Evolutionary conservation across 2,329 filamentous ascomycete genomes (phyloP), one percentile per base, ranked within the genome.

Genomic region (Fusarium pininemorale): DNA sequence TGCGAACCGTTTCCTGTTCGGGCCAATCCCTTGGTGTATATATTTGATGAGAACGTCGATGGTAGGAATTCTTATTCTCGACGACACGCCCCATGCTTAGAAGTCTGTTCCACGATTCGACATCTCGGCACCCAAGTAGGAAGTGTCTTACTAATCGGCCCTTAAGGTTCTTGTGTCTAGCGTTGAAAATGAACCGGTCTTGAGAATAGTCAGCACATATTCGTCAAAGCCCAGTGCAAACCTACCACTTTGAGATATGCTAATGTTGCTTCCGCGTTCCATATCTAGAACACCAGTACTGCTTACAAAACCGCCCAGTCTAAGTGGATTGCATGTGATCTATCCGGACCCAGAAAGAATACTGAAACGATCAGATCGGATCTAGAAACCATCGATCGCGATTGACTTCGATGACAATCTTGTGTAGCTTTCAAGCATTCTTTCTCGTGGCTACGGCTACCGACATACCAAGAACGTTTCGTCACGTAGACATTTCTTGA

Each of bases 401-500:
- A 7, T 47, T 1, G 14, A 58, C 5, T 18, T 35, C 8, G n/a
- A 58, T 22, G 10, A 35, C 18, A 18, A 28, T 11, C 10, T 26
- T 7, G n/a, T 22, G 47, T 12, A 26, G 16, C 4, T n/a, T 8
- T 7, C 18, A 45, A 4, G 8, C 41, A 47, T 26, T 26, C 7
- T 35, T 35, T 10, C 8, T 37, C 24, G 18, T 26, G 41, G n/a
- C 28, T 35, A 58, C 42, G 5, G 30, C 22, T 14, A 22, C 30
- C 11, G 10, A 4, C 5, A 28, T 37, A 55, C 9, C 10, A 41
- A 9, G 14, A 4, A 54, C 15, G 7, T 15, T 39, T 0, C 35
- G 6, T 39, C 35, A 12, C 12, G 0, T 18, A 26, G 0, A 7
- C 4, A 12, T 1, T 5, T 44, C 42, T 7, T 26, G 15, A 18